phyloP scores from a whole-genome alignment of 202 grass and related monocot genomes.

The Sporobolus alterniflorus region DNA sequence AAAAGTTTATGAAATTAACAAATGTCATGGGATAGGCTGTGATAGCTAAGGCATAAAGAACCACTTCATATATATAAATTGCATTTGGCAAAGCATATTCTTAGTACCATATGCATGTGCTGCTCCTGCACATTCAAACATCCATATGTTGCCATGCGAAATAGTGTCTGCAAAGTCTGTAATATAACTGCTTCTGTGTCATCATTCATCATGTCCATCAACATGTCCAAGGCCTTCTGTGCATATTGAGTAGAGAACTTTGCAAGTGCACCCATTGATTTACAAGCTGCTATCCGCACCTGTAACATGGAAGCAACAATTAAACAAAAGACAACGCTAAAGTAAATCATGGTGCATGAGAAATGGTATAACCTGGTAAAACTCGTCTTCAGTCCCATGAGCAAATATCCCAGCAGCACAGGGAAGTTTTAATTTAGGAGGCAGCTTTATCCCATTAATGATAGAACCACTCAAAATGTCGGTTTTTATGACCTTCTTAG shows the following conservation, averaged over 20 bases:
- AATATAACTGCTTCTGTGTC: conserved; percentile 72
- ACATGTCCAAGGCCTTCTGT: conserved; percentile 70
- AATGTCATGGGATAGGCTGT: not conserved
- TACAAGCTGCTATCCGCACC: conserved; percentile 71
- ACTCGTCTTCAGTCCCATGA: conserved; percentile 94
- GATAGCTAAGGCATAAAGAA: not conserved
- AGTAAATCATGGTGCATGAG: conserved; percentile 15
- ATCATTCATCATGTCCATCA: conserved; percentile 98
- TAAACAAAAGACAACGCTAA: conserved; percentile 25
- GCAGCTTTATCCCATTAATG: conserved; percentile 46
- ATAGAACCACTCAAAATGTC: conserved; percentile 44
- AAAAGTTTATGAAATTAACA: conserved; percentile 11
- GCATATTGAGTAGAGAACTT: conserved; percentile 70
- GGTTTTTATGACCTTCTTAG: conserved; percentile 76
- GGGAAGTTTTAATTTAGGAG: conserved; percentile 54
- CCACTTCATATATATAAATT: conserved; percentile 10
- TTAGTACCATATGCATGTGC: conserved; percentile 83
- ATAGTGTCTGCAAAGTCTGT: conserved; percentile 75
- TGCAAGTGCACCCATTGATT: conserved; percentile 71
- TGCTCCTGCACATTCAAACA: conserved; percentile 76
- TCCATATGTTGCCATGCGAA: conserved; percentile 69
- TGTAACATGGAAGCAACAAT: conserved; percentile 41
- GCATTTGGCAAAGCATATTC: conserved; percentile 10
- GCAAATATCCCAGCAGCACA: conserved; percentile 80
- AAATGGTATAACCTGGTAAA: conserved; percentile 67